Evolutionary conservation across 495 filamentous ascomycete species (phyloP).

Genomic region (Daldinia caldariorum): DNA sequence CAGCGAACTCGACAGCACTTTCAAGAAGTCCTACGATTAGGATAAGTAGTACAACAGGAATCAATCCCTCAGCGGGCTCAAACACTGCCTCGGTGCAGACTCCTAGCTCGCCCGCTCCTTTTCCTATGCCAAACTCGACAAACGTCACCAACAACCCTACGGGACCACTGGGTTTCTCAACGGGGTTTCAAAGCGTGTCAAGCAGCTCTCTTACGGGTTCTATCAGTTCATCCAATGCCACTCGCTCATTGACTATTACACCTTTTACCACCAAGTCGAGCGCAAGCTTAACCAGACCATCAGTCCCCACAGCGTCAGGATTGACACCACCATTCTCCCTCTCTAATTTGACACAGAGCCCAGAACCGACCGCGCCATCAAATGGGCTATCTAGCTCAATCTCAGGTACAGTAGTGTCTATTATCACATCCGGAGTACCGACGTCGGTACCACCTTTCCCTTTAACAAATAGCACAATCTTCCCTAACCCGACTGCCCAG

Average conservation of each 20-base stretch:
- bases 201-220: constrained; percentile 14
- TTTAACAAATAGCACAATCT: constrained; percentile 39
- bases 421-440: constrained; percentile 8
- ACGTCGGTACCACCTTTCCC: constrained; percentile 37
- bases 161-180: not conserved
- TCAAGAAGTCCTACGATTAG: constrained; percentile 5
- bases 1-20: constrained; percentile 14
- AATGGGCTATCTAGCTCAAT: constrained; percentile 20
- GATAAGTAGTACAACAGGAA: constrained; percentile 1
- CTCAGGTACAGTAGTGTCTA: constrained; percentile 20
- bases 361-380: constrained; percentile 10
- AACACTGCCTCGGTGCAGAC: constrained; percentile 13
- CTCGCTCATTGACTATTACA: constrained; percentile 8
- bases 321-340: constrained; percentile 33
- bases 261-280: constrained; percentile 11
- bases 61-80: constrained; percentile 13
- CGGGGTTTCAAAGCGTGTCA: constrained; percentile 9
- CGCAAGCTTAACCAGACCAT: constrained; percentile 16
- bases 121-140: constrained; percentile 43
- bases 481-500: constrained; percentile 34
- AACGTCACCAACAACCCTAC: not conserved
- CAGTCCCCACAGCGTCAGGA: not conserved
- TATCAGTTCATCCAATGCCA: not conserved
- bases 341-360: constrained; percentile 31
- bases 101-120: constrained; percentile 30